Conservation (phyloP, 177 flowering plant species). For the Telopea speciosissima region DNA sequence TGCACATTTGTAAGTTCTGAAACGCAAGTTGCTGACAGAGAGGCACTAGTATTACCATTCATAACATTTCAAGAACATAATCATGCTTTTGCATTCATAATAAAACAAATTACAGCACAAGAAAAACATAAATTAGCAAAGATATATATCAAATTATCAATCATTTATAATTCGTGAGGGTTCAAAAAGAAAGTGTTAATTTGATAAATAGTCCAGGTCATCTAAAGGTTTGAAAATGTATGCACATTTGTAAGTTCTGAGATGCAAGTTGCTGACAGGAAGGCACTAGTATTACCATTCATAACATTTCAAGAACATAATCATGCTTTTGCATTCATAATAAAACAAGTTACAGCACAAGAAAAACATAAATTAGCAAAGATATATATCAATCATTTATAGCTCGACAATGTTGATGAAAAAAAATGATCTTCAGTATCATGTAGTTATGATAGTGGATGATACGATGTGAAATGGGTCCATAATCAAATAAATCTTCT, state of each 20-base stretch:
- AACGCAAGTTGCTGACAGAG: neutral
- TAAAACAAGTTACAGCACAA: too few relatives aligned
- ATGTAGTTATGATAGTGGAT: neutral
- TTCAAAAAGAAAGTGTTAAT: neutral
- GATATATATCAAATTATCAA: too few relatives aligned
- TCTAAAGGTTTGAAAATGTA: neutral
- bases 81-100: neutral
- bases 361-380: too few relatives aligned
- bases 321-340: neutral
- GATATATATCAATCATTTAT: too few relatives aligned
- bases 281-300: neutral
- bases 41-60: neutral
- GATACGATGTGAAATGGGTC: neutral
- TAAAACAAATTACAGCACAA: too few relatives aligned
- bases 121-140: too few relatives aligned
- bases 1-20: neutral
- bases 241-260: neutral
- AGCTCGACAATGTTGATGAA: neutral
- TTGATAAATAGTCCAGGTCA: neutral
- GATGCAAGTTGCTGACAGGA: neutral
- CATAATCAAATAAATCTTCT: too few relatives aligned
- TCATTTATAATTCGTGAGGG: neutral
- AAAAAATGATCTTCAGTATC: neutral
- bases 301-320: neutral
- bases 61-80: neutral